Conservation (phyloP, 1,139 yeast species). For the Scheffersomyces titani region DNA sequence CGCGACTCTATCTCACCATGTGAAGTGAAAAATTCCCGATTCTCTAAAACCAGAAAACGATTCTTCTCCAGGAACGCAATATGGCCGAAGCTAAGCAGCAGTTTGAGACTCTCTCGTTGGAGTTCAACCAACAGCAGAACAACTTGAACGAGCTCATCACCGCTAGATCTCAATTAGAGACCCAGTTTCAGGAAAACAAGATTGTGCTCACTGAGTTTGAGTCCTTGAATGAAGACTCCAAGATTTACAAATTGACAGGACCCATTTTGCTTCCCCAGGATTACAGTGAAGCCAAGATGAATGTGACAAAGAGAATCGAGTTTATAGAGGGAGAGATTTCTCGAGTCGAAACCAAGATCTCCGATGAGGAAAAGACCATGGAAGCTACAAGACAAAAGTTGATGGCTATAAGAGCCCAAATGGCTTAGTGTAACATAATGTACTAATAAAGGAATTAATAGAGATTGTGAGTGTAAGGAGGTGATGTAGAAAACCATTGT, state of each 20-base stretch:
- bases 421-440: constrained; percentile 3
- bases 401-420: constrained; percentile 40
- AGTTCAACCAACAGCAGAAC: constrained; percentile 37
- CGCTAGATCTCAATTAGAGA: constrained; percentile 70
- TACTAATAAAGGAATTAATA: background rate
- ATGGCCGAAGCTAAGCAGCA: constrained; percentile 32
- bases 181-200: constrained; percentile 86
- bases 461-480: background rate
- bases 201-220: constrained; percentile 86
- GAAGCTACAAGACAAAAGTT: constrained; percentile 52
- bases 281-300: constrained; percentile 72
- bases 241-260: constrained; percentile 86
- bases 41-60: background rate
- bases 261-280: constrained; percentile 92
- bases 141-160: constrained; percentile 48
- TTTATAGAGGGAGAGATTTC: constrained; percentile 78
- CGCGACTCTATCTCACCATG: background rate
- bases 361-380: constrained; percentile 50
- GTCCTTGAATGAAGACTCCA: constrained; percentile 57
- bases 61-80: constrained; percentile 3
- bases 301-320: constrained; percentile 85
- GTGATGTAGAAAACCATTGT: too few species aligned
- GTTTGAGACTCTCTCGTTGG: constrained; percentile 43
- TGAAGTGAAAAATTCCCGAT: background rate
- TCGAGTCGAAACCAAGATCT: constrained; percentile 62